Percentiles rank a stretch among this genome's conserved stretches.
phyloP scores from a whole-genome alignment of 805 yeast genomes.

The Candida qinlingensis region DNA sequence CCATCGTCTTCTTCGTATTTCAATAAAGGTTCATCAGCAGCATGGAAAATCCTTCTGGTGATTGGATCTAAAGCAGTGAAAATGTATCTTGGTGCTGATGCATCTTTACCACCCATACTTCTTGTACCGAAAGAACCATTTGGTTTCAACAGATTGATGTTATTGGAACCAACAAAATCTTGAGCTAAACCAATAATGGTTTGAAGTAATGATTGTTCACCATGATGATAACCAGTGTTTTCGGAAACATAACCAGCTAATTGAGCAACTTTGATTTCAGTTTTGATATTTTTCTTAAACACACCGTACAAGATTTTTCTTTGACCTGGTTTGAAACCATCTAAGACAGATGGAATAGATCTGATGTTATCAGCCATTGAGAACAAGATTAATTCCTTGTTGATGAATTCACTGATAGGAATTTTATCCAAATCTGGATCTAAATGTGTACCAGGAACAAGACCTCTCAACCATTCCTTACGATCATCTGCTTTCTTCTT shows the following conservation, averaged over 20 bases:
- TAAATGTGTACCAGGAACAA: constrained; percentile 84
- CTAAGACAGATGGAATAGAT: constrained; percentile 90
- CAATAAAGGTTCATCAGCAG: constrained; percentile 73
- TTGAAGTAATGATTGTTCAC: constrained; percentile 81
- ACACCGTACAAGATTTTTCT: constrained; percentile 88
- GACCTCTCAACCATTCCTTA: constrained; percentile 93
- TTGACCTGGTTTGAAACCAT: constrained; percentile 97
- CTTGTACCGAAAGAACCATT: constrained; percentile 96
- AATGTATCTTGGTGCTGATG: constrained; percentile 96
- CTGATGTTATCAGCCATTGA: constrained; percentile 96
- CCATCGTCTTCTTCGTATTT: constrained; percentile 89
- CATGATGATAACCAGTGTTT: constrained; percentile 92
- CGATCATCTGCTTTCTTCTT: constrained; percentile 95
- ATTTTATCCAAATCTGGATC: constrained; percentile 73
- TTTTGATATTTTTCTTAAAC: constrained; percentile 69
- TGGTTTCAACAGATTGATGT: constrained; percentile 77
- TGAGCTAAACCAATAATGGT: constrained; percentile 94
- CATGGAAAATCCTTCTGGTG: constrained; percentile 71
- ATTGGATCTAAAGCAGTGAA: constrained; percentile 77
- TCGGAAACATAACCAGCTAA: constrained; percentile 86
- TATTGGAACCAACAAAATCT: constrained; percentile 89
- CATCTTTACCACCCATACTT: constrained; percentile 96
- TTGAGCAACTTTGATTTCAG: constrained; percentile 85
- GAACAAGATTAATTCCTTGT: constrained; percentile 89
- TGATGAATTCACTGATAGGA: constrained; percentile 90